phyloP scores from a whole-genome alignment of 768 basidiomycete species.

The Leccinum fibrillosum region DNA sequence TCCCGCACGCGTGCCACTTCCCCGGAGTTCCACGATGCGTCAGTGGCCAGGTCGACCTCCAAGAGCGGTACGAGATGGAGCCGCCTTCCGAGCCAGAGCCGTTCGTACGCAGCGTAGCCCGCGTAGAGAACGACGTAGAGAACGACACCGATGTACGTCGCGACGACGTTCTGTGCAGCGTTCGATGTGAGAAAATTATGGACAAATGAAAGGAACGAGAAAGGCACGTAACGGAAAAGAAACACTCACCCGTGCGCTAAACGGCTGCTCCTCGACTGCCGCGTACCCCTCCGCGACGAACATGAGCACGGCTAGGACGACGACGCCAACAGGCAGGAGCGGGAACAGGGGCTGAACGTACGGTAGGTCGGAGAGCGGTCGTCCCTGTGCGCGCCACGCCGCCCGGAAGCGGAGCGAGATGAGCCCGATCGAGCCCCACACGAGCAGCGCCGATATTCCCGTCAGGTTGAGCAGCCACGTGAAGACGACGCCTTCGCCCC shows the following conservation, averaged over 20 bases:
- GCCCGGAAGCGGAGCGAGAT: slow-evolving; percentile 60
- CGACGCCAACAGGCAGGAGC: slow-evolving; percentile 46
- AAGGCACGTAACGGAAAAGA: background rate
- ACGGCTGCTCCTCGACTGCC: slow-evolving; percentile 42
- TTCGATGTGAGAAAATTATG: background rate
- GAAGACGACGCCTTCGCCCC: slow-evolving; percentile 54
- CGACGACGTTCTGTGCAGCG: slow-evolving; percentile 46
- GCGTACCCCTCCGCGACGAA: slow-evolving; percentile 56
- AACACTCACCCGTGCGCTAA: slow-evolving; percentile 38
- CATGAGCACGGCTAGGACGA: slow-evolving; percentile 49
- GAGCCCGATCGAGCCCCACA: slow-evolving; percentile 58
- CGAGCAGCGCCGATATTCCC: slow-evolving; percentile 63
- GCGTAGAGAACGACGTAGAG: slow-evolving; percentile 44
- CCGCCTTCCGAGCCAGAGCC: slow-evolving; percentile 26
- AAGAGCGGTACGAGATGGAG: slow-evolving; percentile 40
- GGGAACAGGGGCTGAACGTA: slow-evolving; percentile 57
- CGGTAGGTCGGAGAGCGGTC: slow-evolving; percentile 50
- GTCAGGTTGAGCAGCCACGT: slow-evolving; percentile 61
- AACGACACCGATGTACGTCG: slow-evolving; percentile 52
- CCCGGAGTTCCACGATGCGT: slow-evolving; percentile 50
- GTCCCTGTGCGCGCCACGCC: slow-evolving; percentile 56
- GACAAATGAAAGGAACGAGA: background rate
- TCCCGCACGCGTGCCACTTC: slow-evolving; percentile 37
- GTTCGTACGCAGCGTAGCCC: slow-evolving; percentile 42
- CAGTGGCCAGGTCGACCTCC: slow-evolving; percentile 50